A percentile compares a stretch with the other conserved stretches of the same genome.
Evolutionary conservation across 2,329 filamentous ascomycete genomes (phyloP).

Genomic region (Apiospora pterosperma): DNA sequence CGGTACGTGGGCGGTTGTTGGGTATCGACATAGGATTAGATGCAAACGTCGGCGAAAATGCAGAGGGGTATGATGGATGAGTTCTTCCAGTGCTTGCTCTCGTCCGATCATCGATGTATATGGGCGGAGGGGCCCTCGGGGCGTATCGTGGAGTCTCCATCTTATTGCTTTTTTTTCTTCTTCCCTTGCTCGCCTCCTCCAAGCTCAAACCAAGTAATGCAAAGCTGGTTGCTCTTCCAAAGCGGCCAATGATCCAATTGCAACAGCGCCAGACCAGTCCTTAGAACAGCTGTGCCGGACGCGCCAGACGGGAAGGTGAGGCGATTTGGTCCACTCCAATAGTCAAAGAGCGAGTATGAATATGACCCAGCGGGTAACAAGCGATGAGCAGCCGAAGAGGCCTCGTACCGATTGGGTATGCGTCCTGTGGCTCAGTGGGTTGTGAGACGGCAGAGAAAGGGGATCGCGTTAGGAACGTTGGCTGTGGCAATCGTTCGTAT

Average conservation of each 20-base stretch:
- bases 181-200: conserved; percentile 3
- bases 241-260: not conserved
- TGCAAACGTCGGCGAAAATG: conserved; percentile 24
- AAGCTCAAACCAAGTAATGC: not conserved
- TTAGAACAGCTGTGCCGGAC: not conserved
- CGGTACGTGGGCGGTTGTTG: conserved; percentile 24
- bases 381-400: not conserved
- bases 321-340: not conserved
- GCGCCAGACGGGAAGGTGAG: not conserved
- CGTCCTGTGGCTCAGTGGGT: not conserved
- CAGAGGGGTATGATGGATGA: conserved; percentile 18
- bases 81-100: conserved; percentile 11
- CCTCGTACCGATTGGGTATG: not conserved
- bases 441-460: not conserved
- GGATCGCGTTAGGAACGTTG: not conserved
- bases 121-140: conserved; percentile 1
- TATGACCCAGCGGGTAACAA: not conserved
- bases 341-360: not conserved
- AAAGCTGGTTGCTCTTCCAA: not conserved
- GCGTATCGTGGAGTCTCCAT: conserved; percentile 3
- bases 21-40: conserved; percentile 35
- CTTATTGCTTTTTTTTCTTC: not conserved
- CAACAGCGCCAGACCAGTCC: not conserved
- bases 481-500: not conserved
- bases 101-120: conserved; percentile 1